Percentiles rank a stretch among this genome's conserved stretches.
Conservation (phyloP, 2,329 filamentous ascomycete genomes). For the Fusarium siculi region DNA sequence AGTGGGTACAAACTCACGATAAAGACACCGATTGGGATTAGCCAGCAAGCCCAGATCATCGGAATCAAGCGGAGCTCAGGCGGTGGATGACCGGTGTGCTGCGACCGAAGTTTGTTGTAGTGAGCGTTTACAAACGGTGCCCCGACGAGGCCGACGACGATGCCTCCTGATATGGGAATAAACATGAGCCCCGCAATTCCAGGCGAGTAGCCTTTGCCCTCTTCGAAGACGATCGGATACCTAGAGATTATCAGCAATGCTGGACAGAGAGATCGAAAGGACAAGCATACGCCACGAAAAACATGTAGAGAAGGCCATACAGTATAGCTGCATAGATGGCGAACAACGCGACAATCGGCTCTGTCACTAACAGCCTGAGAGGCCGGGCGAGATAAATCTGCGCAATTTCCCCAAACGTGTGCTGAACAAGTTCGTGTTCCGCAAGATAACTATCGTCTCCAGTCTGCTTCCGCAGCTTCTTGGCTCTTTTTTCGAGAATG, state of each 20-base stretch:
- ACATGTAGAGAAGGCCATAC: neutral
- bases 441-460: neutral
- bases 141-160: neutral
- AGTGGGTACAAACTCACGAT: neutral
- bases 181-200: neutral
- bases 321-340: neutral
- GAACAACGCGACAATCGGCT: neutral
- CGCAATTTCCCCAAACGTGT: neutral
- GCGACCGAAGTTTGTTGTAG: neutral
- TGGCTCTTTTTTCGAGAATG: neutral
- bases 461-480: neutral
- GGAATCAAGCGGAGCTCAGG: neutral
- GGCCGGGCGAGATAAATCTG: neutral
- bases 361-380: neutral
- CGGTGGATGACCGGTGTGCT: neutral
- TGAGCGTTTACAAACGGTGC: neutral
- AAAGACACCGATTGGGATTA: neutral
- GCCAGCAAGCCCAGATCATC: neutral
- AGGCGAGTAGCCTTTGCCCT: neutral
- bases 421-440: neutral
- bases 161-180: neutral
- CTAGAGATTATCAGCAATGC: neutral
- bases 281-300: neutral
- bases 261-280: neutral
- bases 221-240: neutral